Percentiles rank a stretch among this genome's conserved stretches.
These are phyloP conservation scores for Strobilomyces confusus DNA, from an alignment of 768 basidiomycete genomes.

Conservation along the genomic window DNA sequence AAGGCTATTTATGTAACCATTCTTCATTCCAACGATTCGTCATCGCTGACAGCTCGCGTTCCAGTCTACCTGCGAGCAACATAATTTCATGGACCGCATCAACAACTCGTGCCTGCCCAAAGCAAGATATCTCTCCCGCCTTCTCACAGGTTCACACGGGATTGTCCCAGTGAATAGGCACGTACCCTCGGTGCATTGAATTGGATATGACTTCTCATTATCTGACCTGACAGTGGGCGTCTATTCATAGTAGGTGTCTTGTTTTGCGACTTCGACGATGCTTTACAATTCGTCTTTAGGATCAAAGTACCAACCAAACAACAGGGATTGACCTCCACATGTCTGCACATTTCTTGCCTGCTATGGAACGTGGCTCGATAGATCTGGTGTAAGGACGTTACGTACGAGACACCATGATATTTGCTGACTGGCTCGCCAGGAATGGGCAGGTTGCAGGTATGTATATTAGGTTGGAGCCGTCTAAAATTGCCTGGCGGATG, in stretches of 20 bases:
- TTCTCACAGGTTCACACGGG: slow-evolving; percentile 2
- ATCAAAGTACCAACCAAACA: slow-evolving; percentile 87
- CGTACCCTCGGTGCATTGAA: background rate
- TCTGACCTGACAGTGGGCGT: slow-evolving; percentile 4
- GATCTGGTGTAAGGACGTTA: slow-evolving; percentile 65
- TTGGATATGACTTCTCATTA: background rate
- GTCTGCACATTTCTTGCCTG: slow-evolving; percentile 86
- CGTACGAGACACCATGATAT: background rate
- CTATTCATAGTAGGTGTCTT: slow-evolving; percentile 10
- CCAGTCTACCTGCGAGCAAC: slow-evolving; percentile 12
- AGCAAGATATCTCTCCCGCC: background rate
- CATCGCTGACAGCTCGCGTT: background rate
- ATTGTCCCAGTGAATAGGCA: slow-evolving; percentile 6
- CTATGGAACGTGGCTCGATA: slow-evolving; percentile 90
- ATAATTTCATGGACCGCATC: background rate
- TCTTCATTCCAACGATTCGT: background rate
- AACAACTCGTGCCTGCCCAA: background rate
- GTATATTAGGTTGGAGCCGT: slow-evolving; percentile 15
- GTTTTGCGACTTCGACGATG: background rate
- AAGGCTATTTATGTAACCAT: slow-evolving; percentile 7
- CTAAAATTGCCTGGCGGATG: background rate
- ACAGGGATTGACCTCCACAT: slow-evolving; percentile 69
- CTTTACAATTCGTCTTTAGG: slow-evolving; percentile 37
- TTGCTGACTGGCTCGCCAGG: slow-evolving; percentile 34
- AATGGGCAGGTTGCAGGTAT: slow-evolving; percentile 80